These are phyloP conservation scores for Linum lewisii DNA, from an alignment of 345 rosid species.

Conservation along the genomic window DNA sequence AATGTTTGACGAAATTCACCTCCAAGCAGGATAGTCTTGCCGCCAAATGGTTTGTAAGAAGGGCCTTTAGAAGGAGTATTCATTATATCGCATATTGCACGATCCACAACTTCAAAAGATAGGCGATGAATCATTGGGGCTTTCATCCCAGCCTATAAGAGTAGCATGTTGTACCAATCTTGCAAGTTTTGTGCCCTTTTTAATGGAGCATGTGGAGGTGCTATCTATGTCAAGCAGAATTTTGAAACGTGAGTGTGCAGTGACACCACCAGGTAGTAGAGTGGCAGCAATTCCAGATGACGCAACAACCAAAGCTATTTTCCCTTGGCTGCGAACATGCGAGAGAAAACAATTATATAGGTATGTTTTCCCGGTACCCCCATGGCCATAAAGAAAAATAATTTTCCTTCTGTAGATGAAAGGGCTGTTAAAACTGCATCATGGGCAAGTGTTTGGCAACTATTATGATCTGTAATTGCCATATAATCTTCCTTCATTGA, in stretches of 20 bases:
- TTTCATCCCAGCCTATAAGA: neutral
- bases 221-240: neutral
- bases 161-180: neutral
- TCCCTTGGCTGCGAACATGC: too few relatives aligned
- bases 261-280: neutral
- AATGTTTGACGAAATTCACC: neutral
- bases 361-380: neutral
- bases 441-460: neutral
- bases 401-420: neutral
- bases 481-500: too few relatives aligned
- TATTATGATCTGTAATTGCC: too few relatives aligned
- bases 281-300: neutral
- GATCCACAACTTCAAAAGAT: neutral
- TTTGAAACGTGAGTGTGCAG: neutral
- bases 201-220: neutral
- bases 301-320: neutral
- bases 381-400: neutral
- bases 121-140: neutral
- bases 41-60: neutral
- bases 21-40: neutral
- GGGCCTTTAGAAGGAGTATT: too few relatives aligned
- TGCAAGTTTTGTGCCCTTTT: neutral
- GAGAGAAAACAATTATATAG: too few relatives aligned
- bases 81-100: neutral
- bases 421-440: neutral